Base-by-base conservation (phyloP, 306 rosid genomes). In the Comarum palustre region DNA sequence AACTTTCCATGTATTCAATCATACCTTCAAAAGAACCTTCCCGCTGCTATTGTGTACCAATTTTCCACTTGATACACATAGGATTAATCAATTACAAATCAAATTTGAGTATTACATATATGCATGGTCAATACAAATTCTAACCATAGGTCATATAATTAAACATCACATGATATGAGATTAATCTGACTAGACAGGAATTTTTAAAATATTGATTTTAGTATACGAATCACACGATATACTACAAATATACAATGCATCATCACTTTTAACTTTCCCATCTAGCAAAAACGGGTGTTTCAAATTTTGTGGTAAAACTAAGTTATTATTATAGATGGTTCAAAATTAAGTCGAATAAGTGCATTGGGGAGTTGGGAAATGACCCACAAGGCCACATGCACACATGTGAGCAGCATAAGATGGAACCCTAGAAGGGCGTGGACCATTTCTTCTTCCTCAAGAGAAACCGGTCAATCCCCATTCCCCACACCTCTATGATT, bases 371-470 rank as follows among this genome's bases (percentile, higher is more conserved):
- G 70, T 29, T 50, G 38, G 63, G 65, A 22, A 54, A 66, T 42
- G 43, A 62, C 87, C 85, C 94, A 88, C 88, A 83, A 85, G 96
- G 86, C 85, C 94, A 88, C 88, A 83, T 87, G 96, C 78, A 72
- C 48, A 79, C 90, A 90, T 81, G 94, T 90, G 92, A 86, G 68
- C 43, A 59, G 77, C 82, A 74, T 31, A 17, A 34, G 45, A 32
- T 17, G 43, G 66, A 32, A 16, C 66, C 66, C 66, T 60, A 60
- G 66, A 25, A 27, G 20, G 36, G 38, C 34, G 74, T 77, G 77
- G 79, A 77, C 77, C 79, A 52, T 75, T 72, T 75, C 41, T 72
- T 31, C 79, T 50, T 48, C 47, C 65, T 61, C 55, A 17, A 41
- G 59, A 17, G 38, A 61, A 68, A 36, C 68, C 27, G 38, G 42